Conservation (phyloP, 305 asterid genomes). For the Striga hermonthica region DNA sequence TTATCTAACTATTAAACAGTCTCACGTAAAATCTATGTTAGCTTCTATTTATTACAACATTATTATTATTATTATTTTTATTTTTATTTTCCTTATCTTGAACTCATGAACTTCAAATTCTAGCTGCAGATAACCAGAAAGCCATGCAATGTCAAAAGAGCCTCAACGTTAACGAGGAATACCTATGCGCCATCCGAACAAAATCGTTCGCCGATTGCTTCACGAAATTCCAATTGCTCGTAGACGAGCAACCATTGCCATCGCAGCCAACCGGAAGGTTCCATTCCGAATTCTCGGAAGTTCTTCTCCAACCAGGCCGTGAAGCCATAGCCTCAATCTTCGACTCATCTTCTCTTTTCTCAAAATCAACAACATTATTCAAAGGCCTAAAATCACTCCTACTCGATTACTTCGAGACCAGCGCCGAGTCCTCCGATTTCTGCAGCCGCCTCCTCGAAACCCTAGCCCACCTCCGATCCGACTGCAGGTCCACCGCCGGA, state of each 20-base stretch:
- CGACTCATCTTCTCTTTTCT: constrained; percentile 38
- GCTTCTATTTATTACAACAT: too few species aligned
- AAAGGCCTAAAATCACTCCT: constrained; percentile 55
- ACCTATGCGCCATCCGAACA: constrained; percentile 63
- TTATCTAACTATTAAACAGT: too few species aligned
- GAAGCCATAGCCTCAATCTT: constrained; percentile 52
- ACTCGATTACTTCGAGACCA: constrained; percentile 50
- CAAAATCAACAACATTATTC: not conserved
- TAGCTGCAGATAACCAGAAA: too few species aligned
- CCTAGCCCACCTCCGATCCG: constrained; percentile 46
- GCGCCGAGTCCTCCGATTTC: constrained; percentile 65
- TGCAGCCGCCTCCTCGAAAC: constrained; percentile 56
- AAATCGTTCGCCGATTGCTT: constrained; percentile 71
- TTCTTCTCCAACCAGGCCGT: constrained; percentile 65
- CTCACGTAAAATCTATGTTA: too few species aligned
- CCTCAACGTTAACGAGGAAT: constrained; percentile 59
- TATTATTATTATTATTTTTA: too few species aligned
- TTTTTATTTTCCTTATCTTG: too few species aligned
- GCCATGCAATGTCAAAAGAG: too few species aligned
- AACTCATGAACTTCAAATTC: too few species aligned
- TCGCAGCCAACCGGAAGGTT: not conserved
- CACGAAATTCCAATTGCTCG: constrained; percentile 50
- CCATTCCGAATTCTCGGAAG: constrained; percentile 34
- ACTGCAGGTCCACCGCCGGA: constrained; percentile 35
- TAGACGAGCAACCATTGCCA: constrained; percentile 29